A percentile compares a stretch with the other conserved stretches of the same genome.
Evolutionary conservation across 169 alveolate species (phyloP).

Genomic region (Pseudocohnilembus persalinus): DNA sequence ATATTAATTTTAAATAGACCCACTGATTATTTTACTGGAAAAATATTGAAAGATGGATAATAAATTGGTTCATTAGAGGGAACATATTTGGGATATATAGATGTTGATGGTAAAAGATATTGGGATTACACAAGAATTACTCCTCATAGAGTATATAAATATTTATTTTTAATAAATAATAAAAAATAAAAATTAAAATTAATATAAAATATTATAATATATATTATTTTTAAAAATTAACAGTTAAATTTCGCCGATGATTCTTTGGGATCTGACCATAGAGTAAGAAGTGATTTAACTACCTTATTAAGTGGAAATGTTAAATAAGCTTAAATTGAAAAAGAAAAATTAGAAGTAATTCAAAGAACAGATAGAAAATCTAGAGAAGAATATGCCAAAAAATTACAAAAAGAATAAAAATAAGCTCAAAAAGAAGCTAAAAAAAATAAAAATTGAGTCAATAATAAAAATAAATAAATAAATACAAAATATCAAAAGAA

Average conservation of each 20-base stretch:
- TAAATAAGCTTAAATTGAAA: constrained; percentile 34
- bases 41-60: constrained; percentile 48
- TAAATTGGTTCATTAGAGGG: constrained; percentile 68
- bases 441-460: neutral
- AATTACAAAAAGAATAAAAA: no score
- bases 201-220: constrained; percentile 30
- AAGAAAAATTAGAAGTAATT: constrained; percentile 21
- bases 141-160: constrained; percentile 35
- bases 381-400: neutral
- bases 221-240: no score
- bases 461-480: no score
- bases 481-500: no score
- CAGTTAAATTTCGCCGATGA: no score
- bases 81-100: constrained; percentile 79
- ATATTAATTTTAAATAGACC: no score
- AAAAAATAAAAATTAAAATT: neutral
- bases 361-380: constrained; percentile 20
- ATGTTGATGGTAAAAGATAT: constrained; percentile 79
- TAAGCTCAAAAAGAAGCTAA: no score
- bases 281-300: constrained; percentile 31
- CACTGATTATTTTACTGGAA: constrained; percentile 57
- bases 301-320: constrained; percentile 39
- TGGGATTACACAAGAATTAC: constrained; percentile 72
- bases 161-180: neutral
- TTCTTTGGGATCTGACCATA: constrained; percentile 39